These are phyloP conservation scores for Phylloporus sp. DNA, from an alignment of 1,284 basidiomycete genomes.

Conservation along the genomic window DNA sequence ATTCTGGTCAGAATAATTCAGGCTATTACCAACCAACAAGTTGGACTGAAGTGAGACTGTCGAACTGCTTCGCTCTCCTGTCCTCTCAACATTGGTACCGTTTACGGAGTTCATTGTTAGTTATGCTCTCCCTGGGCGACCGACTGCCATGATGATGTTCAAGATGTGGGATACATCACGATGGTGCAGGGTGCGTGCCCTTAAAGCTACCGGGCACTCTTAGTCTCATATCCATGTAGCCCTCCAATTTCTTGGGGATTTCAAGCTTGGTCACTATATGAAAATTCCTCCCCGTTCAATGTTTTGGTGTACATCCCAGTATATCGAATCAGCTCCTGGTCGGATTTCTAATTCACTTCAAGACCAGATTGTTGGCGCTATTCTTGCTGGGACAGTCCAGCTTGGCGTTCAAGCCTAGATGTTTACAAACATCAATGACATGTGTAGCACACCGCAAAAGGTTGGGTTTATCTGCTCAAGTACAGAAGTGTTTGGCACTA, in stretches of 20 bases:
- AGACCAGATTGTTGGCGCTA: constrained; percentile 52
- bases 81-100: constrained; percentile 23
- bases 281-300: constrained; percentile 59
- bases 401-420: constrained; percentile 55
- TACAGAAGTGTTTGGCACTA: constrained; percentile 49
- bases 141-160: constrained; percentile 58
- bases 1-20: constrained; percentile 58
- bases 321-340: background rate
- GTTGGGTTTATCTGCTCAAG: constrained; percentile 50
- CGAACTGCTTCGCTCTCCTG: background rate
- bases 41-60: constrained; percentile 50
- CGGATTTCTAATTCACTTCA: background rate
- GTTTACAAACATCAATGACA: constrained; percentile 40
- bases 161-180: constrained; percentile 50
- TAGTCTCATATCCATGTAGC: constrained; percentile 28
- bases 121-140: constrained; percentile 52
- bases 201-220: background rate
- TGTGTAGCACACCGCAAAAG: constrained; percentile 34
- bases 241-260: constrained; percentile 51
- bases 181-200: constrained; percentile 43
- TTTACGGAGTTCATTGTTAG: constrained; percentile 59
- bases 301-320: constrained; percentile 43
- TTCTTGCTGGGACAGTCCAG: constrained; percentile 51
- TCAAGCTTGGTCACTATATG: constrained; percentile 62
- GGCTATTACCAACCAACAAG: constrained; percentile 53